These are phyloP conservation scores for Botrytis sinoallii DNA, from an alignment of 2,329 filamentous ascomycete genomes.

Conservation along the genomic window DNA sequence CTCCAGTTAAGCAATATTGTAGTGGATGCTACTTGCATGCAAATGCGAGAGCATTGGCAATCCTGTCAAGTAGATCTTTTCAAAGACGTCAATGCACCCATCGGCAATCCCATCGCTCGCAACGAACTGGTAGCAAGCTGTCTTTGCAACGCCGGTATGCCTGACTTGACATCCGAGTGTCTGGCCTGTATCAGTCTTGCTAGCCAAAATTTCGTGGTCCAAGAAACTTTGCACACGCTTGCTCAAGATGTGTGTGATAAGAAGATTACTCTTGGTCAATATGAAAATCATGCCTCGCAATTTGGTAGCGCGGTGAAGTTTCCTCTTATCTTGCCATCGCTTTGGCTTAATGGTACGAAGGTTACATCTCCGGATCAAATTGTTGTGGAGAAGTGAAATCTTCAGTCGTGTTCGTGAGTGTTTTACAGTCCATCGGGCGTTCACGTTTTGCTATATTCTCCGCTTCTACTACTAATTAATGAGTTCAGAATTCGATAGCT, in stretches of 20 bases:
- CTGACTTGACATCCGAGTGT: neutral
- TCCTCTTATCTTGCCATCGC: constrained; percentile 3
- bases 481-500: neutral
- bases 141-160: neutral
- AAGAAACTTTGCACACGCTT: neutral
- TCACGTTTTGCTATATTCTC: too few species aligned
- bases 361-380: neutral
- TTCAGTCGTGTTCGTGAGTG: neutral
- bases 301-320: neutral
- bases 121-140: neutral
- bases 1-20: neutral
- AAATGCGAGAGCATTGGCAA: neutral
- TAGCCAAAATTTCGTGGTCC: neutral
- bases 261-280: neutral
- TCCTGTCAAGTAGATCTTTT: neutral
- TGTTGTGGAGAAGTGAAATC: neutral
- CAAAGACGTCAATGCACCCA: neutral
- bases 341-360: neutral
- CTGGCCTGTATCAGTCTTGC: neutral
- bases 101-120: neutral
- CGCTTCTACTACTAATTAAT: neutral
- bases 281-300: neutral
- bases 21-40: neutral
- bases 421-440: too few species aligned
- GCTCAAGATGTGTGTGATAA: neutral